Base-by-base conservation (phyloP, 331 rosid genomes). In the Saraca asoca region DNA sequence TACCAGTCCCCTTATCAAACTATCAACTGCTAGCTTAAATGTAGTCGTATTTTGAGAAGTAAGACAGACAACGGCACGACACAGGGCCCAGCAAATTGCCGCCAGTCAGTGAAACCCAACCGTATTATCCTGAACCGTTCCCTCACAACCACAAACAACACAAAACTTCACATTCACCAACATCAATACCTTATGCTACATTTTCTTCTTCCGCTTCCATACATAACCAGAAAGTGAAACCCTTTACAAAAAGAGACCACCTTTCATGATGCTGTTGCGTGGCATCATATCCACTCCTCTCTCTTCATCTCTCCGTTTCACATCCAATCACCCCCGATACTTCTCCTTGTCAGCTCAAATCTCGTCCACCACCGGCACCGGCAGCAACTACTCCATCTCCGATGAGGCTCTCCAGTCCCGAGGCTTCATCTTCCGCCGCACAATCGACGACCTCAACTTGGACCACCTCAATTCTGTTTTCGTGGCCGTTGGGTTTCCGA, bases 401-500 rank as follows among this genome's bases (percentile, higher is more conserved):
- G 93, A 89, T 84, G 68, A 70, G 48, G 62, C 71, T 14, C 91
- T 92, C 14, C 80, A 80, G 15, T 77, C 91, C 41, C 91, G 89
- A 0, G 95, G 96, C 52, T 87, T 92, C 84, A 9, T 66, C 51
- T 84, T 92, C 48, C 91, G 82, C 20, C 88, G 96, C 31, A 78
- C 69, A 12, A 37, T 67, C n/a, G 83, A 76, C 33, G 85, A 75
- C 0, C 91, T 87, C 29, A 68, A 87, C 87, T 85, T 92, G 2
- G 95, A 89, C 64, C 78, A 75, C 4, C 85, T 89, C 5, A 92
- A 92, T 89, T 17, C 68, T 2, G 88, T 89, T 10, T 92, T 92
- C 87, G 88, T 81, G 12, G 87, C 96, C 1, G 96, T 92, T 6
- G 98, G 98, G 49, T 92, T 92, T 48, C 96, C 95, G 13, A 66